Evolutionary conservation across 192 early-diverging fungal species (phyloP).

Genomic region (Linnemannia hyalina): DNA sequence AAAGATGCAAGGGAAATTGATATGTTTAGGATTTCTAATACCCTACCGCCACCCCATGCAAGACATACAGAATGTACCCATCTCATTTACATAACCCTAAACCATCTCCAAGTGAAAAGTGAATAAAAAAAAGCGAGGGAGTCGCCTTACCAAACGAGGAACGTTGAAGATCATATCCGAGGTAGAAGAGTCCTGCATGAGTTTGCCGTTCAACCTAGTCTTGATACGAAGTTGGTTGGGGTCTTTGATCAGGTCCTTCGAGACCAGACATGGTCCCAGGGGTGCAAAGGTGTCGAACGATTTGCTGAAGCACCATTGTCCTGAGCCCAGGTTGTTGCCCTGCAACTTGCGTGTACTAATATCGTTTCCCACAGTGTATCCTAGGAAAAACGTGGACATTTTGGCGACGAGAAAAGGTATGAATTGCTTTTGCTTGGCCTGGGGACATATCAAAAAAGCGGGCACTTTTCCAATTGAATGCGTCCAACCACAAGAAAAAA

Average conservation of each 20-base stretch:
- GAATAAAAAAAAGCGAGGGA: not conserved
- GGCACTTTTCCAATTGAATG: not conserved
- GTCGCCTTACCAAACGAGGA: constrained; percentile 52
- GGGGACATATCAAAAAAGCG: not conserved
- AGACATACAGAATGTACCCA: not conserved
- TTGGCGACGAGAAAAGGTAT: not conserved
- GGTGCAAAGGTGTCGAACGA: constrained; percentile 74
- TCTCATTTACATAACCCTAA: too few species aligned
- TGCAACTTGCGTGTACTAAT: constrained; percentile 74
- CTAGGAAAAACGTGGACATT: constrained; percentile 12
- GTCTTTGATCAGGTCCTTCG: constrained; percentile 59
- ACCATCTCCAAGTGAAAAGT: not conserved
- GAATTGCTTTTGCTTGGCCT: not conserved
- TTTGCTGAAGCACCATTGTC: constrained; percentile 74
- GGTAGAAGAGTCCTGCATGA: constrained; percentile 66
- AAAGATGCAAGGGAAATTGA: not conserved
- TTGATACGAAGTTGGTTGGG: constrained; percentile 64
- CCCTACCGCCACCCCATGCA: not conserved
- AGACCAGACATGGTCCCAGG: constrained; percentile 70
- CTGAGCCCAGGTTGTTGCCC: constrained; percentile 49
- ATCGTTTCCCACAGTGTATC: constrained; percentile 73
- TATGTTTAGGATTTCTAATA: constrained; percentile 5
- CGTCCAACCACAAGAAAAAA: not conserved
- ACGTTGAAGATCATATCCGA: constrained; percentile 72
- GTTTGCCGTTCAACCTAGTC: constrained; percentile 59